These are phyloP conservation scores for Brettanomyces custersianus DNA, from an alignment of 805 yeast genomes.

Conservation along the genomic window DNA sequence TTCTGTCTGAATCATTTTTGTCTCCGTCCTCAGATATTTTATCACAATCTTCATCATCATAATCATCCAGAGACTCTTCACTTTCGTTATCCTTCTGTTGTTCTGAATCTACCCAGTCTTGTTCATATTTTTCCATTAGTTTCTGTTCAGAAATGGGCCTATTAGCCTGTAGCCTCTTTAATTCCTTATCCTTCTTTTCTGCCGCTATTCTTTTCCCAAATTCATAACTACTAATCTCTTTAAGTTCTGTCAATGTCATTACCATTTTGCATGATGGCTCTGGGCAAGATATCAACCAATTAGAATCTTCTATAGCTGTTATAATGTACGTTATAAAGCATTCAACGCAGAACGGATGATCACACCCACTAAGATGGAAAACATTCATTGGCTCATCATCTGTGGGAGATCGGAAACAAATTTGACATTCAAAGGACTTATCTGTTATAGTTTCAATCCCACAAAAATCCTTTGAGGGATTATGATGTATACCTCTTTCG, in stretches of 20 bases:
- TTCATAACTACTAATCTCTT: constrained; percentile 18
- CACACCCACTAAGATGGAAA: constrained; percentile 50
- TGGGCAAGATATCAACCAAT: constrained; percentile 56
- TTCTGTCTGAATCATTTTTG: constrained; percentile 1
- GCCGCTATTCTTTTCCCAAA: constrained; percentile 4
- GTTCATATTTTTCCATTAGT: constrained; percentile 14
- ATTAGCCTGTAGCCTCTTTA: constrained; percentile 3
- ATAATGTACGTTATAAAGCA: constrained; percentile 61
- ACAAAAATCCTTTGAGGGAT: constrained; percentile 18
- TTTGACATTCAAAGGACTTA: constrained; percentile 39
- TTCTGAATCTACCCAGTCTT: constrained; percentile 3
- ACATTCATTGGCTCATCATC: constrained; percentile 22
- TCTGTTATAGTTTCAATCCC: constrained; percentile 12
- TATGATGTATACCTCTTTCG: constrained; percentile 25
- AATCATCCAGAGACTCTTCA: neutral
- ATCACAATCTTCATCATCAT: constrained; percentile 1
- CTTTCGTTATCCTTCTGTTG: neutral
- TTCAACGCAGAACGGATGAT: constrained; percentile 57
- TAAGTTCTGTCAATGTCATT: constrained; percentile 35
- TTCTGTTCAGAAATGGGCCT: constrained; percentile 14
- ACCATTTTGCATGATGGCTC: constrained; percentile 41
- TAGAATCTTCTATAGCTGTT: constrained; percentile 31
- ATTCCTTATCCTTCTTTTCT: constrained; percentile 9
- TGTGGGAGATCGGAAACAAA: constrained; percentile 60
- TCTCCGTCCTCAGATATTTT: neutral